Conservation (phyloP, 2,329 filamentous ascomycete species). For the Bipolaris cookei region DNA sequence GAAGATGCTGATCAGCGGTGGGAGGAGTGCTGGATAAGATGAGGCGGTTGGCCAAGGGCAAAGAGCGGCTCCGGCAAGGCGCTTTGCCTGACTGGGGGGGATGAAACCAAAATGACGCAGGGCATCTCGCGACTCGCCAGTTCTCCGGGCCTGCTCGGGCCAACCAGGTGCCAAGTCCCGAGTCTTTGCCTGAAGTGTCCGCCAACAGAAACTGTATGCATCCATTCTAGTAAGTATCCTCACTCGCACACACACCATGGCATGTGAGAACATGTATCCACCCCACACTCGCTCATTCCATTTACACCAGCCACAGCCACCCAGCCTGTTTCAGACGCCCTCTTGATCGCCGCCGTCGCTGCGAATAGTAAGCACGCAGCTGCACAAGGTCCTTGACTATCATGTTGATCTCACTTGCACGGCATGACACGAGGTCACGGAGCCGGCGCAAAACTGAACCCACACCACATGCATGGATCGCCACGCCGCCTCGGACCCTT, state of each 20-base stretch:
- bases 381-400: not conserved
- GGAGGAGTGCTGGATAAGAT: not conserved
- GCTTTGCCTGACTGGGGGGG: not conserved
- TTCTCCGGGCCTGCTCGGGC: too few relatives aligned
- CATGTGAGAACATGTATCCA: not conserved
- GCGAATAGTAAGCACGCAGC: not conserved
- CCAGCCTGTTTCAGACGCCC: not conserved
- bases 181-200: too few relatives aligned
- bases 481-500: constrained; percentile 24
- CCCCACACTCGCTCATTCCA: not conserved
- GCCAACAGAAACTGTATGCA: too few relatives aligned
- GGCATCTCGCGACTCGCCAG: too few relatives aligned
- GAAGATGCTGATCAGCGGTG: not conserved
- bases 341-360: not conserved
- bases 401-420: constrained; percentile 8
- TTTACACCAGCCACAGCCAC: not conserved
- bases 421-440: constrained; percentile 14
- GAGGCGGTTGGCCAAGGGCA: not conserved
- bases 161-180: too few relatives aligned
- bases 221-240: not conserved
- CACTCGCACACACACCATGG: not conserved
- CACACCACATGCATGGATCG: constrained; percentile 33
- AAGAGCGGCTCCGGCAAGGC: not conserved
- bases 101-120: constrained; percentile 15
- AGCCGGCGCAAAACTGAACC: constrained; percentile 12